Conservation (phyloP, 2,329 filamentous ascomycete species). For the Coniochaeta prunicola region DNA sequence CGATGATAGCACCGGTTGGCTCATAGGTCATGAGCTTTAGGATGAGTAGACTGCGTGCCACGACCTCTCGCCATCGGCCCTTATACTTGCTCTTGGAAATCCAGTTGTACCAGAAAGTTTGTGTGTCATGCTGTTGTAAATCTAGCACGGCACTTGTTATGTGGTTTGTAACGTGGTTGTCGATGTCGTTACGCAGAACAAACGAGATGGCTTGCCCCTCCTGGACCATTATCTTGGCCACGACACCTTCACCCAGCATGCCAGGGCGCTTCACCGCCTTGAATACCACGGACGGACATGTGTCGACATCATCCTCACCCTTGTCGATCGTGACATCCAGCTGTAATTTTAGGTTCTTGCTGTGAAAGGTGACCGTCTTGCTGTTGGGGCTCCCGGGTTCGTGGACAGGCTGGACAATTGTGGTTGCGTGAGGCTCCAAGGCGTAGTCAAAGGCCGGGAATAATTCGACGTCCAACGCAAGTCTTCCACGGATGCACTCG, state of each 20-base stretch:
- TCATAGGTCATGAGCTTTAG: constrained; percentile 73
- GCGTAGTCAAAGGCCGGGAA: constrained; percentile 71
- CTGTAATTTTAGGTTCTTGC: constrained; percentile 52
- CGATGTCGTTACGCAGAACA: constrained; percentile 56
- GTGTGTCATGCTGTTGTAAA: constrained; percentile 60
- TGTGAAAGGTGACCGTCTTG: constrained; percentile 58
- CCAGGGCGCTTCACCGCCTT: constrained; percentile 41
- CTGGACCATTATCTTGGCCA: constrained; percentile 48
- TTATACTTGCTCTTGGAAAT: constrained; percentile 63
- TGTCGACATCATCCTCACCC: constrained; percentile 37
- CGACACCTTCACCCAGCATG: constrained; percentile 55
- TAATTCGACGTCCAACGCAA: constrained; percentile 61
- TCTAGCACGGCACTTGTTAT: constrained; percentile 54
- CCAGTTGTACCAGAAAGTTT: constrained; percentile 67
- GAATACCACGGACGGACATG: constrained; percentile 48
- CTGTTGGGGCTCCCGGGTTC: constrained; percentile 33
- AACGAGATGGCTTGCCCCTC: constrained; percentile 67
- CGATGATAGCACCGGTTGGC: constrained; percentile 70
- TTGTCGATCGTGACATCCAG: constrained; percentile 61
- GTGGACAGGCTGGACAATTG: constrained; percentile 39
- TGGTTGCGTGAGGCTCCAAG: constrained; percentile 51
- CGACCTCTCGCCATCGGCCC: constrained; percentile 66
- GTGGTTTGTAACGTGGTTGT: constrained; percentile 47
- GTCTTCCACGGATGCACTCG: constrained; percentile 62
- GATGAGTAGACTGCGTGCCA: constrained; percentile 64